Percentiles rank a stretch among this genome's conserved stretches.
Evolutionary conservation across 305 asterid genomes (phyloP).

Genomic region (Fraxinus albicans): DNA sequence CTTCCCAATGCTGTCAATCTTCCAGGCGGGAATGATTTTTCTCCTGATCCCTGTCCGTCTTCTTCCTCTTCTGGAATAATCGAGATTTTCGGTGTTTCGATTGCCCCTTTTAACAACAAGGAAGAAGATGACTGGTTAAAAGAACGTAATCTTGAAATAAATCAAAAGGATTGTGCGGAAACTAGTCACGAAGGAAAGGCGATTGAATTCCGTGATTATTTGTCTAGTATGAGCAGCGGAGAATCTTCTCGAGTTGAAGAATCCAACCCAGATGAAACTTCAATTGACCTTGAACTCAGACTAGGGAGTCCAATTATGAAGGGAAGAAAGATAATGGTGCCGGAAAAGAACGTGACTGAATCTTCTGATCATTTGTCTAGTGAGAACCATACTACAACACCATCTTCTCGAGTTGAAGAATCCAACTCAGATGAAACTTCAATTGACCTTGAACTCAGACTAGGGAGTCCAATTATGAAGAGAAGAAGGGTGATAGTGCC

Average conservation of each 20-base stretch:
- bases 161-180: not conserved
- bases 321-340: not conserved
- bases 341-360: not conserved
- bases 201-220: not conserved
- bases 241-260: not conserved
- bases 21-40: not conserved
- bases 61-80: not conserved
- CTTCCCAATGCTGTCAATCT: not conserved
- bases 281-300: not conserved
- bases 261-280: not conserved
- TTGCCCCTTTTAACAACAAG: not conserved
- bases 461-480: not conserved
- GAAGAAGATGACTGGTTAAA: not conserved
- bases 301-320: not conserved
- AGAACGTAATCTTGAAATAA: not conserved
- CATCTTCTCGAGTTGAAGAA: not conserved
- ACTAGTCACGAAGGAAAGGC: not conserved
- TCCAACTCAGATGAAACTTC: not conserved
- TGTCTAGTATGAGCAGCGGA: not conserved
- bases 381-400: not conserved
- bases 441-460: not conserved
- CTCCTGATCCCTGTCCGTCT: not conserved
- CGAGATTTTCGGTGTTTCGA: not conserved
- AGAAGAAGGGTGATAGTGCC: not conserved
- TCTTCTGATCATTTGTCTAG: not conserved